Base-by-base conservation (phyloP, 345 rosid species). In the Brassica incana region DNA sequence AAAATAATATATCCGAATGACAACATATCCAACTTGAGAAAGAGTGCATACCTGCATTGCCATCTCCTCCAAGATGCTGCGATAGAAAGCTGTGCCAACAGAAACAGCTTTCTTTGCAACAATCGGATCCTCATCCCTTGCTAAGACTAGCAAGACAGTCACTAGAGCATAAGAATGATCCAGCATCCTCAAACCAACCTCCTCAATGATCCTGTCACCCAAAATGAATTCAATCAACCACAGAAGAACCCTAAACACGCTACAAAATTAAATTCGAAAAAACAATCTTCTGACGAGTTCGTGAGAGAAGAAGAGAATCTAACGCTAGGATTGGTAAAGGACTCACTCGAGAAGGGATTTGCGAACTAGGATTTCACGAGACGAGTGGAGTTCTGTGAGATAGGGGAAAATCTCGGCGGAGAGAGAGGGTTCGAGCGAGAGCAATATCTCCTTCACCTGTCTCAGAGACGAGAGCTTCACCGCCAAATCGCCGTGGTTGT, bases 401-500 rank as follows among this genome's bases (percentile, higher is more conserved):
- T 86, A 90, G n/a, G 97, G 93, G 79, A 92, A 89, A 63, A 92
- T 85, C 84, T 92, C 97, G 52, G 91, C 86, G 36, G 93, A 92
- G 14, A 84, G 82, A 60, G 95, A 82, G 40, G 95, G 86, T 36
- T 88, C 92, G 71, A 86, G 71, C 63, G 97, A 87, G 25, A 86
- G 84, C 20, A 95, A 77, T 40, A 95, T 85, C 80, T 87, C 93
- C 70, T 81, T 95, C 74, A 87, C 91, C 86, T 95, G 99, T 74
- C 84, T 86, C 6, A 95, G 84, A 62, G 99, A 95, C 27, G 97
- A 92, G 29, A 95, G 89, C 91, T 90, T 95, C 29, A 91, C 97
- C 3, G 91, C 89, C 87, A 95, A 85, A 85, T 90, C 97, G 77
- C 90, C 83, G 52, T 92, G 99, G 87, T 83, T 85, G 77, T 86